A percentile compares a stretch with the other conserved stretches of the same genome.
These are phyloP conservation scores for Smallanthus sonchifolius DNA, from an alignment of 129 eudicot genomes.

Conservation along the genomic window DNA sequence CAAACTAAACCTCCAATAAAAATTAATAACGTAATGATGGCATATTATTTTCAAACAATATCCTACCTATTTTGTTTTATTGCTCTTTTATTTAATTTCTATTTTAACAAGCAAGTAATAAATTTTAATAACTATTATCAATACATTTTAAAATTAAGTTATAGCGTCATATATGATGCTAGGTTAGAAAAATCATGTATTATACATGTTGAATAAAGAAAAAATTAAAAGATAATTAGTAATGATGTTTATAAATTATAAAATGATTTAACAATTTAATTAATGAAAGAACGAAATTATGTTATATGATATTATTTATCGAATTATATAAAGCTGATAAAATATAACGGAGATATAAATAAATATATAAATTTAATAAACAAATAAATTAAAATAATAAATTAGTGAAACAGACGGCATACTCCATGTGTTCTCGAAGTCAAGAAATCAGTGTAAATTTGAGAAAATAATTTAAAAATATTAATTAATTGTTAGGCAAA, in stretches of 20 bases:
- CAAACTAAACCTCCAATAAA: too few species aligned
- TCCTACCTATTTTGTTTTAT: background rate
- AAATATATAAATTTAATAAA: background rate
- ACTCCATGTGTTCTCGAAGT: slow-evolving; percentile 4
- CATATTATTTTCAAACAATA: background rate
- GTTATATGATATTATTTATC: background rate
- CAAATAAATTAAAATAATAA: background rate
- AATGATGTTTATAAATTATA: too few species aligned
- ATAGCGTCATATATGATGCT: background rate
- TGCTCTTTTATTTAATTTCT: background rate
- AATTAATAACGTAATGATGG: too few species aligned
- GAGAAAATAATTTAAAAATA: slow-evolving; percentile 1
- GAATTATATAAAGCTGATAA: background rate
- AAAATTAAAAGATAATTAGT: too few species aligned
- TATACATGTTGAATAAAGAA: too few species aligned
- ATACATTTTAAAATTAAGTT: background rate
- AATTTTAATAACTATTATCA: background rate
- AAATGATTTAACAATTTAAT: too few species aligned
- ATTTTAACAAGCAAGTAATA: background rate
- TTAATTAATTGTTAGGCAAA: background rate
- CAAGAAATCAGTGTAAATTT: slow-evolving; percentile 36
- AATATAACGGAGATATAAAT: background rate
- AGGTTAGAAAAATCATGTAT: too few species aligned
- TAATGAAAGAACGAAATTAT: too few species aligned
- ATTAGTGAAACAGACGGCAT: slow-evolving; percentile 6